phyloP scores from a whole-genome alignment of 352 stramenopile genomes.

The Phytophthora megakarya region DNA sequence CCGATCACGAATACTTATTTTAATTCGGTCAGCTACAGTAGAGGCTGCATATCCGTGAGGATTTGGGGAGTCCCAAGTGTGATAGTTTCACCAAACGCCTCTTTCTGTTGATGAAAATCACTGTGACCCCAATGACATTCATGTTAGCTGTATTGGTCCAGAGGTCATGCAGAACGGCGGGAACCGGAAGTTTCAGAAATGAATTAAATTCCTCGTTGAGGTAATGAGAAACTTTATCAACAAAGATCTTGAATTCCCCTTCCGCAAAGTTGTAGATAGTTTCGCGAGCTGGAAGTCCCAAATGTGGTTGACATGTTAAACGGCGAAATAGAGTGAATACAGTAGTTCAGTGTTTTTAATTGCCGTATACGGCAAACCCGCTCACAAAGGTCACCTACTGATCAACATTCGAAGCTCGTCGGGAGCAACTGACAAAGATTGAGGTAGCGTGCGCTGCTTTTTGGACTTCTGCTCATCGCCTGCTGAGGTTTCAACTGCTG shows the following conservation, averaged over 20 bases:
- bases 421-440: neutral
- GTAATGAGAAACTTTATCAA: neutral
- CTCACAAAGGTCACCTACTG: neutral
- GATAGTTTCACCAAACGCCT: neutral
- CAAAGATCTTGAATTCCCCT: neutral
- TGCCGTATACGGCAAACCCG: neutral
- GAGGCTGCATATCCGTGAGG: neutral
- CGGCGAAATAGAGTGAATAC: neutral
- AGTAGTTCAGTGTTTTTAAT: neutral
- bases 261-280: neutral
- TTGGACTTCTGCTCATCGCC: too few species aligned
- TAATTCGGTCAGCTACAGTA: neutral
- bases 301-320: neutral
- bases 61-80: neutral
- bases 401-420: neutral
- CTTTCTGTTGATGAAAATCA: neutral
- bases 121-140: neutral
- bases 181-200: neutral
- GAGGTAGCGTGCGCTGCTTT: slow-evolving; percentile 7
- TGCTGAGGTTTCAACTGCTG: too few species aligned
- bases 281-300: neutral
- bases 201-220: neutral
- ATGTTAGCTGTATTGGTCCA: neutral
- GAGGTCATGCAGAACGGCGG: neutral
- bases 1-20: neutral